These are phyloP conservation scores for Heritiera fomes DNA, from an alignment of 345 rosid genomes.

Conservation along the genomic window DNA sequence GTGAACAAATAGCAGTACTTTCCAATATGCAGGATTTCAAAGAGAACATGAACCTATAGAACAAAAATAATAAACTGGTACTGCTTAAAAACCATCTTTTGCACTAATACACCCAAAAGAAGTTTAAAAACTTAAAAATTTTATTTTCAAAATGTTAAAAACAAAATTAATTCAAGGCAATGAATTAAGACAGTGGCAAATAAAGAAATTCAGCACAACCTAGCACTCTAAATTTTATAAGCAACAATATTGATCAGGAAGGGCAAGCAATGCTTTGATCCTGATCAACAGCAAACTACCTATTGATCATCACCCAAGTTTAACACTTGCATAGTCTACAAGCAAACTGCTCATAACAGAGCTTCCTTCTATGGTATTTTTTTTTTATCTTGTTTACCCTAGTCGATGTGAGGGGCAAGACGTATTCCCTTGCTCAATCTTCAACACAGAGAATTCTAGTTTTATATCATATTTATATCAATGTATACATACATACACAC, in stretches of 20 bases:
- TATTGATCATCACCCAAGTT: background rate
- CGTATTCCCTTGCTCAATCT: background rate
- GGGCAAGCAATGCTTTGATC: background rate
- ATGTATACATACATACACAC: too few species aligned
- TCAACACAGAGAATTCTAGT: background rate
- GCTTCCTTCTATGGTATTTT: background rate
- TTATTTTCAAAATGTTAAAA: background rate
- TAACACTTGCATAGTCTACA: background rate
- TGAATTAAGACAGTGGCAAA: background rate
- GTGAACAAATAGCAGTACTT: background rate
- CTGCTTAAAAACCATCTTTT: conserved; percentile 1
- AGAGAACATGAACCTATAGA: background rate
- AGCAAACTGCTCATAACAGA: background rate
- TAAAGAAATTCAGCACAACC: background rate
- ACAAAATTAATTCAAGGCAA: background rate
- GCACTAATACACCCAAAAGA: background rate
- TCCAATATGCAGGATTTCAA: background rate
- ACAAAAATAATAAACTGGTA: background rate
- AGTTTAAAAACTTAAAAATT: background rate
- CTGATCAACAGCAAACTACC: background rate
- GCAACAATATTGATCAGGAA: background rate
- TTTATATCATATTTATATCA: background rate
- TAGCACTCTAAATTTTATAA: background rate
- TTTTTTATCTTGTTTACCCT: background rate
- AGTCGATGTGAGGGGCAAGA: background rate